These are phyloP conservation scores for Colletotrichum australisinense DNA, from an alignment of 2,329 filamentous ascomycete species.

Conservation along the genomic window DNA sequence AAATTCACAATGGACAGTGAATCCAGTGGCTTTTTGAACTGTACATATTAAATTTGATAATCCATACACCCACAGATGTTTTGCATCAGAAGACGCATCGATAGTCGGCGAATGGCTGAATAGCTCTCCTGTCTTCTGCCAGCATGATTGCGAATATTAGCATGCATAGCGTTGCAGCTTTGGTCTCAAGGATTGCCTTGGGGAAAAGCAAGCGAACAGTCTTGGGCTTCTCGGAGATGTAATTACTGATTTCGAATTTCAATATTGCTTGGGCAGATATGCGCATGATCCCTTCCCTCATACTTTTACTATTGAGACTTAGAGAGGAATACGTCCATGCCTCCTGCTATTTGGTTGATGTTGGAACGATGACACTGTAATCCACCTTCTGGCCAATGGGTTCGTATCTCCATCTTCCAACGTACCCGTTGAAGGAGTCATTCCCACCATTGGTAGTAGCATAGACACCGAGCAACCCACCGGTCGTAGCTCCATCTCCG, in stretches of 20 bases:
- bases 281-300: neutral
- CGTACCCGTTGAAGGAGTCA: too few relatives aligned
- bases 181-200: neutral
- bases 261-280: neutral
- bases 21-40: slow-evolving; percentile 36
- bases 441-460: too few relatives aligned
- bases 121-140: neutral
- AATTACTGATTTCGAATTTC: neutral
- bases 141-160: too few relatives aligned
- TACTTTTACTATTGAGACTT: too few relatives aligned
- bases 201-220: neutral
- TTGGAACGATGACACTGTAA: too few relatives aligned
- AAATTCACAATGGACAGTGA: neutral
- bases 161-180: neutral
- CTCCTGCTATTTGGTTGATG: too few relatives aligned
- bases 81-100: neutral
- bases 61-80: neutral
- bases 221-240: too few relatives aligned
- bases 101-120: neutral
- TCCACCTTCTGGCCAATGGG: too few relatives aligned
- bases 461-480: too few relatives aligned
- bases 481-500: too few relatives aligned
- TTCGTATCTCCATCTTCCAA: too few relatives aligned
- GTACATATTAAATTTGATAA: neutral
- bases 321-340: too few relatives aligned